Percentiles rank a stretch among this genome's conserved stretches.
These are phyloP conservation scores for Rhododendron simsii DNA, from an alignment of 148 eudicot species.

Conservation along the genomic window DNA sequence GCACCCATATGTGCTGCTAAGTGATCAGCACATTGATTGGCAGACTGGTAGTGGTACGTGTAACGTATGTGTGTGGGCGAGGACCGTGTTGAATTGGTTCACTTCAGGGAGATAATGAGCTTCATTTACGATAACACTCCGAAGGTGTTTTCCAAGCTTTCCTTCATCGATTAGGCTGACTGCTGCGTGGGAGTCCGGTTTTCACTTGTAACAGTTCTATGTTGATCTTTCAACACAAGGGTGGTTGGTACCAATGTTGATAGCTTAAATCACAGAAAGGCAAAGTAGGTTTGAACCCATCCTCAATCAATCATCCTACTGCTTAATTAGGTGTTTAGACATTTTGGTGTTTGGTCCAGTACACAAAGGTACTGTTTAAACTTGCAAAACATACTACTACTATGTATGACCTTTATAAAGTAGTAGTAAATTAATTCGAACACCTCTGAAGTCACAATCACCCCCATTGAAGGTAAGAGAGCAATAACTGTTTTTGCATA, in stretches of 20 bases:
- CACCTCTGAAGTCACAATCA: background rate
- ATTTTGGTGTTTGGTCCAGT: background rate
- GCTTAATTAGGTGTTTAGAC: background rate
- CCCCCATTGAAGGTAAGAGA: too few species aligned
- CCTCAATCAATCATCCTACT: background rate
- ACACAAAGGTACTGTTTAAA: background rate
- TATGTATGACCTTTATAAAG: background rate
- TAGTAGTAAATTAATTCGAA: background rate
- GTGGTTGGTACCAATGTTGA: background rate
- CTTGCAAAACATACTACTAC: background rate
- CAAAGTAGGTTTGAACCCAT: background rate
- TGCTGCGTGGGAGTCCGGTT: too few species aligned
- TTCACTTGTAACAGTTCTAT: background rate
- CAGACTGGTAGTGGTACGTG: too few species aligned
- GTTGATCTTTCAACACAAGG: background rate
- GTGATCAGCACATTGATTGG: too few species aligned
- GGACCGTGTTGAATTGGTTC: too few species aligned
- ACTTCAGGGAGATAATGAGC: too few species aligned
- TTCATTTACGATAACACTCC: too few species aligned
- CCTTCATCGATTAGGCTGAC: too few species aligned
- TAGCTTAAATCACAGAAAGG: background rate
- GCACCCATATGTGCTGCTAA: too few species aligned
- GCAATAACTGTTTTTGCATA: too few species aligned
- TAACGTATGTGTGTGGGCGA: too few species aligned
- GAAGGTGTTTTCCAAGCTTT: too few species aligned